Evolutionary conservation across 73 alveolate species (phyloP), one percentile per base, ranked within the genome.

Genomic region (Paramecium pentaurelia): DNA sequence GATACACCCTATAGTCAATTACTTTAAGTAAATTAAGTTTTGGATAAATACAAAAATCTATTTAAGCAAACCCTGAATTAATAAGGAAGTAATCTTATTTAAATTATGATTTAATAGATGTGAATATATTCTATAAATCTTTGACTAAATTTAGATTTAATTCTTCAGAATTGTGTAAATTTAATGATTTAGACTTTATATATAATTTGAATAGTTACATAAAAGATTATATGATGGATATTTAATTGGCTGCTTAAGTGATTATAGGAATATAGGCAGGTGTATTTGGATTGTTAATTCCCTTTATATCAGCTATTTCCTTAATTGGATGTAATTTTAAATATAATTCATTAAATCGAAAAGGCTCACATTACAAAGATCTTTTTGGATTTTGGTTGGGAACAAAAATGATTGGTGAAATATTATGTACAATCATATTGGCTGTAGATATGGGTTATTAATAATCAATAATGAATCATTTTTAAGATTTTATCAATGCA

Each of bases 301-400:
- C 87, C 12, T 9, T 73, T 1, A 36, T 73, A n/a, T 34, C 60
- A 73, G 34, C 60, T 8, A 37, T 73, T 14, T 37, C 42, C n/a
- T 16, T 73, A 40, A 18, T 73, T 4, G 87, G 87, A 40, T 73
- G 87, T 73, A 44, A 73, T 36, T 37, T 73, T 38, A 73, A 73
- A 37, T 73, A 6, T 73, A 20, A 20, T 28, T 12, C 37, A 16
- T 8, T 73, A 34, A 40, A 38, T 38, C 40, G 22, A 37, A 40
- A 34, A 2, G 27, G 60, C 36, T 40, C 34, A 0, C 64, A 36
- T 36, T 73, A 16, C 42, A 73, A 73, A 73, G 64, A 73, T 37
- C 32, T 73, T 2, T 73, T 37, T 37, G 58, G 60, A 16, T 73
- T 73, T 73, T 73, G 87, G 87, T 14, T 73, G 40, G 87, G 87